Evolutionary conservation across 768 basidiomycete genomes (phyloP), one percentile per base, ranked within the genome.

Genomic region (Chiua virens): DNA sequence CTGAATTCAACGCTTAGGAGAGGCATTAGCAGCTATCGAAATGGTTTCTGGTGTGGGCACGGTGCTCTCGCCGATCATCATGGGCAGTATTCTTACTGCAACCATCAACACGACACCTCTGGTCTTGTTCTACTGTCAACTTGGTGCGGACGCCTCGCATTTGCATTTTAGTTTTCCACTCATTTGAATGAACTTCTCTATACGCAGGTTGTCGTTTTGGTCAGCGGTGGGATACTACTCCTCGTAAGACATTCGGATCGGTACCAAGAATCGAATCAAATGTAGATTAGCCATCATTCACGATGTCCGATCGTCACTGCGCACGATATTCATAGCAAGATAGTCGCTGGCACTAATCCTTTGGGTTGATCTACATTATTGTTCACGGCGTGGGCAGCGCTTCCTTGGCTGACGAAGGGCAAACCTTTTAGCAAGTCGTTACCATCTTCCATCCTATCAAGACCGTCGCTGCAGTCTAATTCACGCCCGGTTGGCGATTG

Each of bases 21-120:
- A 68, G 14, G 59, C 65, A 35, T 37, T 69, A 35, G 67, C 67
- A 36, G 62, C 62, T 1, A 43, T 69, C 30, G 60, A 61, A 20
- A 69, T 70, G 54, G 59, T 70, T 3, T 20, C 51, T 7, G 55
- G 53, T 13, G 50, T 58, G 3, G 69, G 60, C 25, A 15, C 8
- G 5, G 15, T 58, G 3, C 50, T 69, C 21, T 68, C 69, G 5
- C 65, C 67, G 3, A 25, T 70, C 45, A 47, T 71, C 39, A 66
- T 70, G 64, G 67, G 67, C 8, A 42, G 64, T 36, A 57, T 69
- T 30, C 40, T 69, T 22, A 59, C 62, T 11, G 49, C 54, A 32
- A 61, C 67, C 9, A 64, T 66, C 22, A 40, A 35, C n/a, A 56
- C 48, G 1, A 14, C 15, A 8, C 65, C 65, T 27, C 10, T 66